phyloP scores from a whole-genome alignment of 129 eudicot species.

The Helichrysum umbraculigerum region DNA sequence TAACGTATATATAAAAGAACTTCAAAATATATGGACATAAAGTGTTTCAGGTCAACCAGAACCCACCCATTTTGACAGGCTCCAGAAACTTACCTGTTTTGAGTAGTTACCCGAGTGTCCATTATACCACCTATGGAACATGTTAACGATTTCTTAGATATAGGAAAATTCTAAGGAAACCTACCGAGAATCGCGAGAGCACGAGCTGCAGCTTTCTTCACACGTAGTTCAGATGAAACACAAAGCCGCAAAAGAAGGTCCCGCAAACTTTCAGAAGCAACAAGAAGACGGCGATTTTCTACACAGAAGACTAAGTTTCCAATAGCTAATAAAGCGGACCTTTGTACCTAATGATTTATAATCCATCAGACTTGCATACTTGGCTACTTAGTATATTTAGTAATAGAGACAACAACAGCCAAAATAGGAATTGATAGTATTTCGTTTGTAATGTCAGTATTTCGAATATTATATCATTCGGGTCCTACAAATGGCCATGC shows the following conservation, averaged over 20 bases:
- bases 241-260: constrained; percentile 75
- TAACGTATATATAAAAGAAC: neutral
- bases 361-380: neutral
- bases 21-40: neutral
- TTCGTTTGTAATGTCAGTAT: neutral
- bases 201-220: constrained; percentile 86
- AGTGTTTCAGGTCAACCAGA: neutral
- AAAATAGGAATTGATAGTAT: neutral
- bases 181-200: constrained; percentile 82
- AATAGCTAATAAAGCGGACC: constrained; percentile 64
- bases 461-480: neutral
- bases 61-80: neutral
- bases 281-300: constrained; percentile 69
- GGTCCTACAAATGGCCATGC: constrained; percentile 1
- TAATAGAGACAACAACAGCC: too few species aligned
- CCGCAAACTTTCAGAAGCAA: constrained; percentile 78
- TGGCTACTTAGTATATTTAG: neutral
- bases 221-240: constrained; percentile 57
- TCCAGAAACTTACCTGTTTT: neutral
- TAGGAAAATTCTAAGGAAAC: constrained; percentile 17
- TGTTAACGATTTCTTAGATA: neutral
- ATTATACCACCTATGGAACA: neutral
- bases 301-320: constrained; percentile 77
- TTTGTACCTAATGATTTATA: constrained; percentile 58
- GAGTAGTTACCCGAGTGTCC: neutral